Conservation (phyloP, 2,329 filamentous ascomycete species). For the Microdochium bolleyi region DNA sequence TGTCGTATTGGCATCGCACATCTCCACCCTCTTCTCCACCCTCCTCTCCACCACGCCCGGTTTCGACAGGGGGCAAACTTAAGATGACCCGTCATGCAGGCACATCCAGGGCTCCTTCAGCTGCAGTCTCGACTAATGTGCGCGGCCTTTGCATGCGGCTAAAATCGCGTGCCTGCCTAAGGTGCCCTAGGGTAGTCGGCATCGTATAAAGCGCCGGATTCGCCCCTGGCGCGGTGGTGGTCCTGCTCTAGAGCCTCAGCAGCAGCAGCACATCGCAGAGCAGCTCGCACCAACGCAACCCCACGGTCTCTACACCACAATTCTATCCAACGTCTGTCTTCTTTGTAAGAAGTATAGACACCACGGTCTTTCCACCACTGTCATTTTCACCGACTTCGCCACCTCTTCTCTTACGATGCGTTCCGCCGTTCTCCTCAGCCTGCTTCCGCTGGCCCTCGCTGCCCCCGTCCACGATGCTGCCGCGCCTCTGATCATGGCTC, state of each 20-base stretch:
- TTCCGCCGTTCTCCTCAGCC: conserved; percentile 24
- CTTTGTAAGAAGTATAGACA: no score
- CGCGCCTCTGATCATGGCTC: conserved; percentile 27
- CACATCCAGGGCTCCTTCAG: background rate
- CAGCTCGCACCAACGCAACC: background rate
- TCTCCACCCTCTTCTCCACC: no score
- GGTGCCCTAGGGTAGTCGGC: background rate
- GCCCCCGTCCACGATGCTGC: conserved; percentile 15
- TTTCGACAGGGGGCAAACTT: background rate
- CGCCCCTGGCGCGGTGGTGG: background rate
- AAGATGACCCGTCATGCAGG: background rate
- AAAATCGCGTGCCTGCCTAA: no score
- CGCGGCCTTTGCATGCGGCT: no score
- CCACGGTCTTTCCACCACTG: background rate
- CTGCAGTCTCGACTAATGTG: no score
- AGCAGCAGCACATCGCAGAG: background rate
- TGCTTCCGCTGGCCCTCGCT: conserved; percentile 26
- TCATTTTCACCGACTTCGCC: background rate
- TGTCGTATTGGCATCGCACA: no score
- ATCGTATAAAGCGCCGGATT: background rate
- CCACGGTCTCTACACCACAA: no score
- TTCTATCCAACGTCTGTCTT: no score
- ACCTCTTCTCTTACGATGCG: conserved; percentile 22
- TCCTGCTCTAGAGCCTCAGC: background rate
- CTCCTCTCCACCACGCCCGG: no score